phyloP scores from a whole-genome alignment of 495 filamentous ascomycete genomes.

The Aspergillus bridgeri region DNA sequence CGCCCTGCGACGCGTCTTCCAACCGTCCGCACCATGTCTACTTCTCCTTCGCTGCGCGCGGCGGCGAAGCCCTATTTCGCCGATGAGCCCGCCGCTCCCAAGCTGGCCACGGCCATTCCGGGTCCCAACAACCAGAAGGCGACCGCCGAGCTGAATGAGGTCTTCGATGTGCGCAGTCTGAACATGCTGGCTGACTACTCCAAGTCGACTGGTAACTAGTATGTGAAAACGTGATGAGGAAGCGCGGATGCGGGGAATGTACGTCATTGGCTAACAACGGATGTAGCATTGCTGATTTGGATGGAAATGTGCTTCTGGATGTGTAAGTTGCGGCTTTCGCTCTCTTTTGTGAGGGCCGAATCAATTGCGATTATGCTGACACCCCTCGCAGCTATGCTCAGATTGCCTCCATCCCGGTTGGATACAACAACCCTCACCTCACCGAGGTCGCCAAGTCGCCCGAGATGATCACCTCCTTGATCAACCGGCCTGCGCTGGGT shows the following conservation, averaged over 20 bases:
- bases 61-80: slow-evolving; percentile 58
- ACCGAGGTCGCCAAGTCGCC: slow-evolving; percentile 64
- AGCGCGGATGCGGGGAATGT: not conserved
- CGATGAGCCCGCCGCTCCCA: slow-evolving; percentile 73
- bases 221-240: slow-evolving; percentile 18
- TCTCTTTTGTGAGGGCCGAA: not conserved
- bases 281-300: slow-evolving; percentile 76
- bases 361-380: slow-evolving; percentile 2
- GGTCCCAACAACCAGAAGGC: slow-evolving; percentile 73
- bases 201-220: slow-evolving; percentile 63
- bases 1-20: slow-evolving; percentile 38
- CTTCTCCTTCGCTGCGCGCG: slow-evolving; percentile 38
- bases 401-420: slow-evolving; percentile 95
- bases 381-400: slow-evolving; percentile 67
- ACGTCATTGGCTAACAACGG: slow-evolving; percentile 22
- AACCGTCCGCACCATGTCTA: slow-evolving; percentile 38
- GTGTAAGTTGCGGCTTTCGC: slow-evolving; percentile 55
- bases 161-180: slow-evolving; percentile 90
- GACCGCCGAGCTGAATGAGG: slow-evolving; percentile 69
- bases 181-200: slow-evolving; percentile 88
- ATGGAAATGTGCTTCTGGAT: slow-evolving; percentile 66
- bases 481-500: slow-evolving; percentile 93
- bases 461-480: slow-evolving; percentile 77
- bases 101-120: slow-evolving; percentile 74
- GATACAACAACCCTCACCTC: slow-evolving; percentile 91